Evolutionary conservation across 768 basidiomycete species (phyloP), one percentile per base, ranked within the genome.

Genomic region (Boletus insuetus): DNA sequence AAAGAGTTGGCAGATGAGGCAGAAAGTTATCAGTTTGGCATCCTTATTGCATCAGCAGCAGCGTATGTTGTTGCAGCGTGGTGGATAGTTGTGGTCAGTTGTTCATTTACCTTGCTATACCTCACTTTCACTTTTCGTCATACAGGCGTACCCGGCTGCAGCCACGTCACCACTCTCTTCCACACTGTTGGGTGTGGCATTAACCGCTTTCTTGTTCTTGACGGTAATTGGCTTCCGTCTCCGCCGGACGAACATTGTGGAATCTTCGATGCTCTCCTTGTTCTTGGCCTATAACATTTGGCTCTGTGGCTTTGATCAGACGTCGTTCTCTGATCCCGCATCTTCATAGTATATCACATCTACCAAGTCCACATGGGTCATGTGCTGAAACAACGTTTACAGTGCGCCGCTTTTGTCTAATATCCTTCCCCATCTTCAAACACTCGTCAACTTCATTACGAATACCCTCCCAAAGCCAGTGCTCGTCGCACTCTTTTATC

Each of bases 241-340:
- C 58, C 83, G 92, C 51, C 81, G 91, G 49, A 96, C 94, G 40
- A 96, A 96, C 64, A 89, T 96, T 46, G 87, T 97, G 52, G 95
- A 98, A 70, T 93, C 93, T 4, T 86, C 89, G 3, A 84, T 90
- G 46, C 82, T 98, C 26, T 87, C 91, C 4, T 77, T 95, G 26
- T 92, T 95, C 69, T 82, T 97, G 40, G 91, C 92, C 7, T 94
- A 91, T 70, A 92, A 92, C 59, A 82, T 94, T 34, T 94, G 93
- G 93, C 77, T 94, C 34, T 92, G 91, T 65, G 89, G 89, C 17
- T 86, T 89, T 60, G 87, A 89, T 68, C 82, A 84, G 60, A 81
- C 82, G 51, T 84, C 87, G 0, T 84, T 86, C 59, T 84, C 83
- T 26, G 85, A 89, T 64, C 82, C 86, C 11, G 83, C 85, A 35